These are phyloP conservation scores for Amborella trichopoda DNA, from an alignment of 164 flowering plant species.

Conservation along the genomic window DNA sequence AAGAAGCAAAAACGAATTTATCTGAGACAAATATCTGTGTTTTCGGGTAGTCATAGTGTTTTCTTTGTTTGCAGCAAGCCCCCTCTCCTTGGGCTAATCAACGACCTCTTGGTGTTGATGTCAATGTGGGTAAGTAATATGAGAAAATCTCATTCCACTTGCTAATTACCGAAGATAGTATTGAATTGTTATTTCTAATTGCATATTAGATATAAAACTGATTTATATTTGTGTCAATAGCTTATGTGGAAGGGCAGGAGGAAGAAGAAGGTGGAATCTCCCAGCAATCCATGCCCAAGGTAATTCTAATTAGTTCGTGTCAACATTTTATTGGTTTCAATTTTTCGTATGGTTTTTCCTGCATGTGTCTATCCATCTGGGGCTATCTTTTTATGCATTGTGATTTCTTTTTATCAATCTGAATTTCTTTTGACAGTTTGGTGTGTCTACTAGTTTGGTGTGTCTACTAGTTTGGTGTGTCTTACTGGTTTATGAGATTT, in stretches of 20 bases:
- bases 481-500: too few relatives aligned
- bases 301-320: constrained; percentile 9
- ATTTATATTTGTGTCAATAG: constrained; percentile 21
- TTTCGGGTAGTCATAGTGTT: background rate
- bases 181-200: background rate
- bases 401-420: too few relatives aligned
- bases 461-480: too few relatives aligned
- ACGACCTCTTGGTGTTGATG: constrained; percentile 79
- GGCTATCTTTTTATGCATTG: too few relatives aligned
- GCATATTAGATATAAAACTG: background rate
- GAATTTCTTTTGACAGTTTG: too few relatives aligned
- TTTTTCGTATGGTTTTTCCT: too few relatives aligned
- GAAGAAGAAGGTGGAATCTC: constrained; percentile 59
- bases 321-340: too few relatives aligned
- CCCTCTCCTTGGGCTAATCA: constrained; percentile 83
- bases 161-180: background rate
- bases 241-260: constrained; percentile 86
- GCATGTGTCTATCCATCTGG: too few relatives aligned
- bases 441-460: too few relatives aligned
- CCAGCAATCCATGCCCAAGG: constrained; percentile 65
- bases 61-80: constrained; percentile 30
- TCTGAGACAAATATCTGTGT: background rate
- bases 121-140: constrained; percentile 74
- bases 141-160: background rate
- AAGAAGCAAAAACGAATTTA: background rate